A percentile compares a stretch with the other conserved stretches of the same genome.
Conservation (phyloP, 2,329 filamentous ascomycete species). For the Aspergillus ruber region DNA sequence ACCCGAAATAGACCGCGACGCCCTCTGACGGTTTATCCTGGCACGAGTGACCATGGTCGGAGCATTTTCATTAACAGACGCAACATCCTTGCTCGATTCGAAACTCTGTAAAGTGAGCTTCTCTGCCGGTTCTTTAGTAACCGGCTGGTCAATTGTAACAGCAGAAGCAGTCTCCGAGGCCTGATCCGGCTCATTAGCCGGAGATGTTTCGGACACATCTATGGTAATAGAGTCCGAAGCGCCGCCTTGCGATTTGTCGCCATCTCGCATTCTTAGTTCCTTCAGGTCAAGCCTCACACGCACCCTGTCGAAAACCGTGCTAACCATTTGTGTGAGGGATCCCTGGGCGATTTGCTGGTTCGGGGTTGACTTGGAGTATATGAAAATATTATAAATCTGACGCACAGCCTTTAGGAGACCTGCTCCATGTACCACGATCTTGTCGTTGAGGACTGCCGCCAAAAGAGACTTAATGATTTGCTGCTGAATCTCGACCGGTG, state of each 20-base stretch:
- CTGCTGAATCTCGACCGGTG: slow-evolving; percentile 83
- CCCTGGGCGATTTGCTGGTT: slow-evolving; percentile 98
- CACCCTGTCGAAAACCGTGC: slow-evolving; percentile 93
- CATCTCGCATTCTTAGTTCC: slow-evolving; percentile 59
- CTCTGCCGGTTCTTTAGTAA: slow-evolving; percentile 48
- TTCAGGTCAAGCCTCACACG: slow-evolving; percentile 81
- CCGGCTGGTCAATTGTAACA: slow-evolving; percentile 34
- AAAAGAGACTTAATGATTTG: slow-evolving; percentile 97
- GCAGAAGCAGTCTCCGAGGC: slow-evolving; percentile 35
- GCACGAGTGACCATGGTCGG: slow-evolving; percentile 61
- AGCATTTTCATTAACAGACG: slow-evolving; percentile 59
- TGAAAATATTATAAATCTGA: slow-evolving; percentile 98
- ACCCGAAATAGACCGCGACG: slow-evolving; percentile 39
- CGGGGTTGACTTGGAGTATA: slow-evolving; percentile 84
- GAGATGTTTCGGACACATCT: slow-evolving; percentile 33
- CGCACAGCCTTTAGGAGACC: slow-evolving; percentile 93
- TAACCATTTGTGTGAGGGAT: slow-evolving; percentile 96
- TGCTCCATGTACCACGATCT: slow-evolving; percentile 95
- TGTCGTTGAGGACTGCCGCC: slow-evolving; percentile 94
- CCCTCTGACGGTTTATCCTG: slow-evolving; percentile 38
- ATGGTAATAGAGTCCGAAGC: slow-evolving; percentile 32
- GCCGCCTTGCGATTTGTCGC: slow-evolving; percentile 27
- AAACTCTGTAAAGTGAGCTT: slow-evolving; percentile 65
- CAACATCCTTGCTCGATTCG: slow-evolving; percentile 62
- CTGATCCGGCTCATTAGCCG: slow-evolving; percentile 44